A percentile compares a stretch with the other conserved stretches of the same genome.
Conservation (phyloP, 2,329 filamentous ascomycete species). For the Aspergillus spinulosporus region DNA sequence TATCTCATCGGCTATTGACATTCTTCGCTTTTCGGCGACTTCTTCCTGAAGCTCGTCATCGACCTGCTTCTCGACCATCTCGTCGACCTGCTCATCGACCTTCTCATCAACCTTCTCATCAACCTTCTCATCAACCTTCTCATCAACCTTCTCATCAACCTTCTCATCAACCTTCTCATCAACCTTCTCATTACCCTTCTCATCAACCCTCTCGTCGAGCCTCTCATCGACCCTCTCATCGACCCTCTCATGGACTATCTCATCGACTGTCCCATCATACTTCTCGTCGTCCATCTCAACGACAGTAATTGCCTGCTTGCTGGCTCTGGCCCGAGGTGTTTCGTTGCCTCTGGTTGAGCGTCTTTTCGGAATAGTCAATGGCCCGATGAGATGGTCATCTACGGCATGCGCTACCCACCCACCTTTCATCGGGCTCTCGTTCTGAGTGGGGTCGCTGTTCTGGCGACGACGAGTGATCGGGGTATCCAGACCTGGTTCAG, state of each 20-base stretch:
- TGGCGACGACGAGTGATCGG: slow-evolving; percentile 35
- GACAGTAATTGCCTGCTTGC: background rate
- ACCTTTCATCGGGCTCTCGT: slow-evolving; percentile 30
- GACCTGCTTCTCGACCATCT: too few relatives aligned
- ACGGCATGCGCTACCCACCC: slow-evolving; percentile 29
- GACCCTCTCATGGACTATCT: background rate
- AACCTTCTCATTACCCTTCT: background rate
- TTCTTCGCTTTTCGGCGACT: background rate
- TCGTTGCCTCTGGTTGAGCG: background rate
- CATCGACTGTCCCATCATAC: background rate
- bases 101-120: background rate
- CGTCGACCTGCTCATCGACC: too few relatives aligned
- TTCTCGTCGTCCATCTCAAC: background rate
- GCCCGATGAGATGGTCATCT: slow-evolving; percentile 24
- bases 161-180: background rate
- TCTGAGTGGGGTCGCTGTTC: slow-evolving; percentile 31
- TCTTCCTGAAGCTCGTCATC: too few relatives aligned
- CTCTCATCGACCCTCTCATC: background rate
- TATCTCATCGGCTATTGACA: background rate
- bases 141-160: background rate
- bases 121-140: background rate
- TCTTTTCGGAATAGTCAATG: background rate
- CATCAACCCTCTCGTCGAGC: background rate
- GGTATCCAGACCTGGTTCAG: slow-evolving; percentile 25
- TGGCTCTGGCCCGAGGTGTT: background rate